Conservation (phyloP, 2,329 filamentous ascomycete species). For the Decorospora gaudefroyi region DNA sequence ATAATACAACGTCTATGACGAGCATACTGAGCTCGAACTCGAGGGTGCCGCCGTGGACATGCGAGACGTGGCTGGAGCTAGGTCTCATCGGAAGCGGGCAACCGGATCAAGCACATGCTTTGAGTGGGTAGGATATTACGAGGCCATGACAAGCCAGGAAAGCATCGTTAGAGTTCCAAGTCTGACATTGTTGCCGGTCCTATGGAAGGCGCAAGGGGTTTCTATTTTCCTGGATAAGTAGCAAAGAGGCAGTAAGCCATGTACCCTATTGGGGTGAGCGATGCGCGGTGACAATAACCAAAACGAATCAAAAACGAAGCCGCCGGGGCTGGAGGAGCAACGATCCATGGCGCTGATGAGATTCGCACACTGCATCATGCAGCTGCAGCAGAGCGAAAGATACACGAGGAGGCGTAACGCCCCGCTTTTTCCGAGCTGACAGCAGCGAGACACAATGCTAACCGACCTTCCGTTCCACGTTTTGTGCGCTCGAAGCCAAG, state of each 20-base stretch:
- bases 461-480: slow-evolving; percentile 27
- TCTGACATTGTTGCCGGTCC: too few relatives aligned
- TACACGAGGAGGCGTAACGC: slow-evolving; percentile 15
- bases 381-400: slow-evolving; percentile 18
- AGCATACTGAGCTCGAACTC: slow-evolving; percentile 8
- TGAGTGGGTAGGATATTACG: slow-evolving; percentile 1
- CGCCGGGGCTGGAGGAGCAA: not conserved
- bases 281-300: slow-evolving; percentile 11
- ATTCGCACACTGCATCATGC: slow-evolving; percentile 17
- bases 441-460: slow-evolving; percentile 23
- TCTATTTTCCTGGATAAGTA: not conserved
- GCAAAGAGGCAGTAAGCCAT: slow-evolving; percentile 3
- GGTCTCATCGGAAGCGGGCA: slow-evolving; percentile 17
- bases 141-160: slow-evolving; percentile 5
- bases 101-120: slow-evolving; percentile 10
- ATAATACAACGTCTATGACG: slow-evolving; percentile 13
- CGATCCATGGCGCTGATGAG: slow-evolving; percentile 13
- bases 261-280: slow-evolving; percentile 9
- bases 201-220: not conserved
- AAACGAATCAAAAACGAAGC: slow-evolving; percentile 6
- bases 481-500: slow-evolving; percentile 14
- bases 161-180: not conserved
- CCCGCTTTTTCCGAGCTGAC: slow-evolving; percentile 21
- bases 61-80: slow-evolving; percentile 14
- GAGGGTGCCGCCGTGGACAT: slow-evolving; percentile 5